Percentiles rank a stretch among this genome's conserved stretches.
phyloP scores from a whole-genome alignment of 768 basidiomycete genomes.

The Auricularia sp. region DNA sequence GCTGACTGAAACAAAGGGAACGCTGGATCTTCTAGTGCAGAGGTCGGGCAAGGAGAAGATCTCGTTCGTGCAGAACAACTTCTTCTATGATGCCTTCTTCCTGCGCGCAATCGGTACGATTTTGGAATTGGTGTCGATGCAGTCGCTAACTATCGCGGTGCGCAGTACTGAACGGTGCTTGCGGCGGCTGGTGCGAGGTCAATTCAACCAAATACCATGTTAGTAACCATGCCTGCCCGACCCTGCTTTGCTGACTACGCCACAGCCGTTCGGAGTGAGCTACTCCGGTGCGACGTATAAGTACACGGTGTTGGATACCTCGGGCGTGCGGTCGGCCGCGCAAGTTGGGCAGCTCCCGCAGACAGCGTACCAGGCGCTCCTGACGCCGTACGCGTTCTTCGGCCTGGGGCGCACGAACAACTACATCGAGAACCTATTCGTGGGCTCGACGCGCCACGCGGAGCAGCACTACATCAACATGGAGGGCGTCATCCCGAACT shows the following conservation, averaged over 20 bases:
- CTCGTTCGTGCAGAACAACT: slow-evolving; percentile 89
- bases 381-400: slow-evolving; percentile 90
- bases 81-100: slow-evolving; percentile 98
- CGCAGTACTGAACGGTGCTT: slow-evolving; percentile 86
- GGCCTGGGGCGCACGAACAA: slow-evolving; percentile 97
- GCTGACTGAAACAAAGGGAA: slow-evolving; percentile 43
- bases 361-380: slow-evolving; percentile 81
- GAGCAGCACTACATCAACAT: slow-evolving; percentile 75
- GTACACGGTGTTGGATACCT: slow-evolving; percentile 90
- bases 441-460: slow-evolving; percentile 76
- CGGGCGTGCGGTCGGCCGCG: slow-evolving; percentile 78
- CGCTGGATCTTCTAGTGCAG: slow-evolving; percentile 86
- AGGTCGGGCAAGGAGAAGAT: slow-evolving; percentile 61
- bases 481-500: slow-evolving; percentile 97
- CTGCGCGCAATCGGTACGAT: slow-evolving; percentile 82
- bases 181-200: slow-evolving; percentile 65
- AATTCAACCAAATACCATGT: slow-evolving; percentile 68
- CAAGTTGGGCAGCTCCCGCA: slow-evolving; percentile 93
- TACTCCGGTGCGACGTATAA: slow-evolving; percentile 95
- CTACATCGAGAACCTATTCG: slow-evolving; percentile 97
- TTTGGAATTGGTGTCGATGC: not conserved
- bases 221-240: slow-evolving; percentile 17
- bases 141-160: too few species aligned
- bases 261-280: slow-evolving; percentile 84
- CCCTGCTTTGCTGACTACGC: not conserved